Percentiles rank a stretch among this genome's conserved stretches.
These are phyloP conservation scores for Penicillium palitans DNA, from an alignment of 2,329 filamentous ascomycete genomes.

Conservation along the genomic window DNA sequence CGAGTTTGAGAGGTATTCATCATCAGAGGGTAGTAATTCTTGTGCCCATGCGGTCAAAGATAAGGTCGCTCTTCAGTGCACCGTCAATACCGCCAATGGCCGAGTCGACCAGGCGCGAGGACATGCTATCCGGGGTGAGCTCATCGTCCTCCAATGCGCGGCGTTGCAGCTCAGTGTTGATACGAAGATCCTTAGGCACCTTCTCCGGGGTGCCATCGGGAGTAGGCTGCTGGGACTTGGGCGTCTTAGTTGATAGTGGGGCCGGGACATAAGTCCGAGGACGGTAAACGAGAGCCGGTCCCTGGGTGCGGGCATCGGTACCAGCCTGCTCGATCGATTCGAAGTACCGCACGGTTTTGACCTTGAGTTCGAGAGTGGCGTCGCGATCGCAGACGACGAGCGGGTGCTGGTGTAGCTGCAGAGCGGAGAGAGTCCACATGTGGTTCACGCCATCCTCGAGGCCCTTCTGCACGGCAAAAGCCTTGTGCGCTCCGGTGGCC, in stretches of 20 bases:
- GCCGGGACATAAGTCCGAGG: constrained; percentile 39
- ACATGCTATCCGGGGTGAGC: constrained; percentile 52
- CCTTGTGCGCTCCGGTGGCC: constrained; percentile 78
- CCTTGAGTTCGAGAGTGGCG: constrained; percentile 69
- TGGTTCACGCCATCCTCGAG: constrained; percentile 82
- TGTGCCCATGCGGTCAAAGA: constrained; percentile 47
- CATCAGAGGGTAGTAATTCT: constrained; percentile 33
- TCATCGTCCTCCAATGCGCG: constrained; percentile 44
- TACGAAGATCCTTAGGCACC: constrained; percentile 44
- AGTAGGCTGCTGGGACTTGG: constrained; percentile 24
- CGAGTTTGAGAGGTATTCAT: not conserved
- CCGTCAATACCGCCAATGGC: constrained; percentile 46
- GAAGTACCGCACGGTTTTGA: constrained; percentile 74
- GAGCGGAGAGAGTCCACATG: constrained; percentile 83
- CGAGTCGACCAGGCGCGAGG: constrained; percentile 48
- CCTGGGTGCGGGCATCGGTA: constrained; percentile 46
- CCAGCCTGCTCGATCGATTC: constrained; percentile 69
- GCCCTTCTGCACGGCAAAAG: constrained; percentile 74
- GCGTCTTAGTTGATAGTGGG: constrained; percentile 27
- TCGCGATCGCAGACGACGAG: constrained; percentile 84
- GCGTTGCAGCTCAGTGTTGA: constrained; percentile 45
- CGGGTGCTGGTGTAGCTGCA: constrained; percentile 78
- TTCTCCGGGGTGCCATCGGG: constrained; percentile 33
- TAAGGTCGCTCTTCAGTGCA: constrained; percentile 42
- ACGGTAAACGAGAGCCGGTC: constrained; percentile 45